Conservation (phyloP, 129 eudicot genomes). For the Ambrosia trifida region DNA sequence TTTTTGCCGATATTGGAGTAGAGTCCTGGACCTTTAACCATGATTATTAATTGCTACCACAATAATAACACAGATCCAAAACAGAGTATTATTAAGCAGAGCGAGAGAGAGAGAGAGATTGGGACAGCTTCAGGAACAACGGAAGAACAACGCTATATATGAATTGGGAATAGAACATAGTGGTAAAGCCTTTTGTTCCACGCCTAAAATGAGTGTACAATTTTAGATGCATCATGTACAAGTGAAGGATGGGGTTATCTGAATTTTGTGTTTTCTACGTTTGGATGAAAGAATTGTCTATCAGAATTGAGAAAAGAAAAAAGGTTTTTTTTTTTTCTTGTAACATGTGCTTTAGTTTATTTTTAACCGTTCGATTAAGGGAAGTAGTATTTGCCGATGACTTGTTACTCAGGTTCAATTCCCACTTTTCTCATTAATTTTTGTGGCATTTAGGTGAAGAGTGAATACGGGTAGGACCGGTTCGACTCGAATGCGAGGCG, state of each 20-base stretch:
- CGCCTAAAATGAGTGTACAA: not conserved
- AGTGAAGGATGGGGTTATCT: conserved; percentile 5
- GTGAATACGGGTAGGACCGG: too few relatives aligned
- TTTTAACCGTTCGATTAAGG: conserved; percentile 20
- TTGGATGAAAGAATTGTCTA: not conserved
- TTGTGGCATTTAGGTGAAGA: too few relatives aligned
- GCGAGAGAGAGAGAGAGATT: conserved; percentile 6
- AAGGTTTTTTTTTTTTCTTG: conserved; percentile 24
- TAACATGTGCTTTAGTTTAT: conserved; percentile 1
- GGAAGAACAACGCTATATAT: conserved; percentile 36
- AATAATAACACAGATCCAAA: conserved; percentile 16
- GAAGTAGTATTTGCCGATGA: too few relatives aligned
- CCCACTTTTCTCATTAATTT: too few relatives aligned
- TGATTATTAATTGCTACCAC: conserved; percentile 14
- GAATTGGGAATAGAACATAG: conserved; percentile 19
- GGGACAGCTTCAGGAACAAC: conserved; percentile 1
- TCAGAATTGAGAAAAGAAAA: not conserved
- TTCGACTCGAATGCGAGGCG: too few relatives aligned
- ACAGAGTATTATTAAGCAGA: conserved; percentile 12
- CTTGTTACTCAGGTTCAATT: too few relatives aligned
- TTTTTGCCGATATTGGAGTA: conserved; percentile 78
- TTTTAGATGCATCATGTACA: not conserved
- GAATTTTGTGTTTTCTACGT: not conserved
- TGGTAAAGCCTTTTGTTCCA: conserved; percentile 25
- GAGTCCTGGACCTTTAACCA: conserved; percentile 93